These are phyloP conservation scores for Zopfia rhizophila DNA, from an alignment of 2,329 filamentous ascomycete species.

Conservation along the genomic window DNA sequence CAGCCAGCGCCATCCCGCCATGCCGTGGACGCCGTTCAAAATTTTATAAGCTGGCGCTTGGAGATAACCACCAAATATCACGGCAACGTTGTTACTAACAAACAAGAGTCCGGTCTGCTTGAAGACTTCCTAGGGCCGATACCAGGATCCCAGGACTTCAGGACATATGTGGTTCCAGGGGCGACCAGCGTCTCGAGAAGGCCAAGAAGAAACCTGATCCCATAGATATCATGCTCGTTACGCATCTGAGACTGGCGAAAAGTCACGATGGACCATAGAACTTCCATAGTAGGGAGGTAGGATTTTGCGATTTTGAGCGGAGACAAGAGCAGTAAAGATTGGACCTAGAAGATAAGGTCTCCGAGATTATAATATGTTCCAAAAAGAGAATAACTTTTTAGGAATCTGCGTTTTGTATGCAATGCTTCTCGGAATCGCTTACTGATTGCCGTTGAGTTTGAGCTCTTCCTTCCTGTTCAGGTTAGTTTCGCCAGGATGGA, in stretches of 20 bases:
- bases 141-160: slow-evolving; percentile 56
- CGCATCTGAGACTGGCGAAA: slow-evolving; percentile 53
- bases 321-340: slow-evolving; percentile 51
- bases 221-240: slow-evolving; percentile 52
- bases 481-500: too few species aligned
- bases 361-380: slow-evolving; percentile 59
- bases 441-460: too few species aligned
- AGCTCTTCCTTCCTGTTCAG: too few species aligned
- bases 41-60: slow-evolving; percentile 65
- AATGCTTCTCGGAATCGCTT: too few species aligned
- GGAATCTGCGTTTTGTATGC: too few species aligned
- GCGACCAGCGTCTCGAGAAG: slow-evolving; percentile 49
- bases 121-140: slow-evolving; percentile 58
- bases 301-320: slow-evolving; percentile 49
- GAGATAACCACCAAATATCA: slow-evolving; percentile 68
- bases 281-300: slow-evolving; percentile 53
- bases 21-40: slow-evolving; percentile 61
- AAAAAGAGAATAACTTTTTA: slow-evolving; percentile 63
- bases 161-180: slow-evolving; percentile 49
- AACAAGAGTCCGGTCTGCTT: slow-evolving; percentile 67
- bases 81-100: slow-evolving; percentile 62
- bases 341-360: slow-evolving; percentile 53
- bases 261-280: slow-evolving; percentile 54
- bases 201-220: slow-evolving; percentile 51
- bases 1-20: slow-evolving; percentile 65